These are phyloP conservation scores for Tuber aestivum DNA, from an alignment of 495 filamentous ascomycete species.

Conservation along the genomic window DNA sequence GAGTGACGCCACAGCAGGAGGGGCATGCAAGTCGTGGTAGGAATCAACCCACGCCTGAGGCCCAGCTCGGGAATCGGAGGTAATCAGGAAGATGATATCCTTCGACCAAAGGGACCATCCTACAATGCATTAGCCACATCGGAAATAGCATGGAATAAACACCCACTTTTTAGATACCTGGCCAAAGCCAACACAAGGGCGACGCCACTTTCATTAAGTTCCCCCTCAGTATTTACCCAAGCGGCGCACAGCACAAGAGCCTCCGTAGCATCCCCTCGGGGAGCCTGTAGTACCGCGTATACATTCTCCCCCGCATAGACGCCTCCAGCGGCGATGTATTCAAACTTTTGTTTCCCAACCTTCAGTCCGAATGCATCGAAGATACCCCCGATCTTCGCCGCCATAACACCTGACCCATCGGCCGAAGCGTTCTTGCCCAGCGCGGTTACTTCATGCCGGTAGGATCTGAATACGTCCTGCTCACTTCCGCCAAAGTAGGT, in stretches of 20 bases:
- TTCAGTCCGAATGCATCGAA: conserved; percentile 73
- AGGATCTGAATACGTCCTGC: conserved; percentile 89
- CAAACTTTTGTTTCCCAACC: conserved; percentile 74
- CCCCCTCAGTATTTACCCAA: conserved; percentile 75
- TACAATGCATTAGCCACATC: conserved; percentile 36
- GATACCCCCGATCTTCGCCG: conserved; percentile 63
- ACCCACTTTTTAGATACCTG: conserved; percentile 80
- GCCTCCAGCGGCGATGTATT: conserved; percentile 67
- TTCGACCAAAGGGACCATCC: conserved; percentile 98
- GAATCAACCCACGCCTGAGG: conserved; percentile 97
- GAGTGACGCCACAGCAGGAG: conserved; percentile 61
- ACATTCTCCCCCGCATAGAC: conserved; percentile 78
- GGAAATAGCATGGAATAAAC: neutral
- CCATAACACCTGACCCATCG: conserved; percentile 26
- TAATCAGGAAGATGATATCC: conserved; percentile 89
- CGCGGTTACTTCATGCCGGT: conserved; percentile 72
- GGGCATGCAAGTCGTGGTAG: conserved; percentile 80
- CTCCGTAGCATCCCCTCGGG: conserved; percentile 94
- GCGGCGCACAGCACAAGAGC: conserved; percentile 87
- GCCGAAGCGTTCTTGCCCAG: conserved; percentile 42
- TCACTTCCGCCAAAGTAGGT: conserved; percentile 96
- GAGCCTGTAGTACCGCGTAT: conserved; percentile 91
- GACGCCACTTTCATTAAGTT: conserved; percentile 78
- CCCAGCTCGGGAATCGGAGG: conserved; percentile 79
- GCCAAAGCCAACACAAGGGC: conserved; percentile 78